Conservation (phyloP, 1,284 basidiomycete species). For the Farysia itapuensis region DNA sequence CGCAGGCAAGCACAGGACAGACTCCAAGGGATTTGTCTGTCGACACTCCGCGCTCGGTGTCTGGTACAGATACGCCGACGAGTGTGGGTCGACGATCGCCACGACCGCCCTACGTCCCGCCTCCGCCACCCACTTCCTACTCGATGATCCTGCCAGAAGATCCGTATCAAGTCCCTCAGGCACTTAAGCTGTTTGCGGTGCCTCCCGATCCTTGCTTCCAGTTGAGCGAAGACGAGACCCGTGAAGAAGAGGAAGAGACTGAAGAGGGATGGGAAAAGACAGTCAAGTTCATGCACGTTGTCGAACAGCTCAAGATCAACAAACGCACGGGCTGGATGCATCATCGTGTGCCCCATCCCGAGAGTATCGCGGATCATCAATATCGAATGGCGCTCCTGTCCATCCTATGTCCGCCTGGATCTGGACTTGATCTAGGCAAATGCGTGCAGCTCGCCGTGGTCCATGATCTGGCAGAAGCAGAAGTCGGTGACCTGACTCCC, state of each 20-base stretch:
- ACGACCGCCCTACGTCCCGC: conserved; percentile 45
- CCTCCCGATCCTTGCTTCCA: conserved; percentile 22
- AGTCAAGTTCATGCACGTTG: conserved; percentile 53
- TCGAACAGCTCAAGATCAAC: conserved; percentile 55
- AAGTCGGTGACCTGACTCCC: conserved; percentile 93
- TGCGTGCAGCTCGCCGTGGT: conserved; percentile 86
- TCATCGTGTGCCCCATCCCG: conserved; percentile 48
- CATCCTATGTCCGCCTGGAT: conserved; percentile 69
- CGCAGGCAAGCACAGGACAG: conserved; percentile 2
- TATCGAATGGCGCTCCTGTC: conserved; percentile 92
- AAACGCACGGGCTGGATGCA: conserved; percentile 58
- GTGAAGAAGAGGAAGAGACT: conserved; percentile 33
- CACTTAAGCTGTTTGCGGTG: conserved; percentile 31
- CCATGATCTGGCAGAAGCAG: conserved; percentile 94
- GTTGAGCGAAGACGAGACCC: conserved; percentile 26
- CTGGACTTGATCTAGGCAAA: conserved; percentile 68
- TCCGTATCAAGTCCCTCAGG: conserved; percentile 24
- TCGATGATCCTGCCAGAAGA: conserved; percentile 33
- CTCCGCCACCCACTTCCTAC: conserved; percentile 46
- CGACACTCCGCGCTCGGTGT: conserved; percentile 11
- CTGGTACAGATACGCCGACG: conserved; percentile 26
- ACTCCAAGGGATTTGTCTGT: conserved; percentile 9
- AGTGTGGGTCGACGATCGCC: conserved; percentile 42
- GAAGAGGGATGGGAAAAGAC: conserved; percentile 37
- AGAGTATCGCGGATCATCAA: conserved; percentile 91